Percentiles rank a stretch among this genome's conserved stretches.
phyloP scores from a whole-genome alignment of 345 rosid genomes.

The Arabidopsis suecica region DNA sequence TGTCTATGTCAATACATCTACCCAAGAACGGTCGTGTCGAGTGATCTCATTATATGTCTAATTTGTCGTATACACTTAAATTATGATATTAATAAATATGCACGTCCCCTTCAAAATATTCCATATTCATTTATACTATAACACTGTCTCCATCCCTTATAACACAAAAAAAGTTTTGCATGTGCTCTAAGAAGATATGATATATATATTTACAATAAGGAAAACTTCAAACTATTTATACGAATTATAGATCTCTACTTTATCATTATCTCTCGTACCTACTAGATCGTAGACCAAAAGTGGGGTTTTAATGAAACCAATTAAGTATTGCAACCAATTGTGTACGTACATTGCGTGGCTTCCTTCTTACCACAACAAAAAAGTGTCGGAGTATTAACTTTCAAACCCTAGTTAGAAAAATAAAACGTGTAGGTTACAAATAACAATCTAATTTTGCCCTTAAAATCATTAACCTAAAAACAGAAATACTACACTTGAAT shows the following conservation, averaged over 20 bases:
- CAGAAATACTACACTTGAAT: not conserved
- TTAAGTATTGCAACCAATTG: not conserved
- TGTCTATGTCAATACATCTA: not conserved
- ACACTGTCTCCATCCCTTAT: not conserved
- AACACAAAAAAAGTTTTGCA: not conserved
- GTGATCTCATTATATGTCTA: not conserved
- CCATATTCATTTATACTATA: not conserved
- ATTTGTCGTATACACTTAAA: slow-evolving; percentile 22
- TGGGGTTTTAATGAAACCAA: not conserved
- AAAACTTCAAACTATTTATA: not conserved
- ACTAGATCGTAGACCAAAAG: not conserved
- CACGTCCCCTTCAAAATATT: slow-evolving; percentile 16
- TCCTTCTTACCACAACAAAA: not conserved
- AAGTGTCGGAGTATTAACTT: not conserved
- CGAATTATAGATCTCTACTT: not conserved
- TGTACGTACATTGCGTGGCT: not conserved
- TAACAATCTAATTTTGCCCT: not conserved
- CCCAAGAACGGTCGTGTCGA: not conserved
- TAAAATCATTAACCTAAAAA: not conserved
- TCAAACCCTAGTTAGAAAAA: not conserved
- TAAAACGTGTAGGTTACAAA: not conserved
- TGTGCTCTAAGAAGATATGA: not conserved
- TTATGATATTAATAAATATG: slow-evolving; percentile 11
- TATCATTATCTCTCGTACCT: not conserved
- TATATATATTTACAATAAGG: no score